These are phyloP conservation scores for Tolypocladium tundrense DNA, from an alignment of 2,329 filamentous ascomycete genomes.

Conservation along the genomic window DNA sequence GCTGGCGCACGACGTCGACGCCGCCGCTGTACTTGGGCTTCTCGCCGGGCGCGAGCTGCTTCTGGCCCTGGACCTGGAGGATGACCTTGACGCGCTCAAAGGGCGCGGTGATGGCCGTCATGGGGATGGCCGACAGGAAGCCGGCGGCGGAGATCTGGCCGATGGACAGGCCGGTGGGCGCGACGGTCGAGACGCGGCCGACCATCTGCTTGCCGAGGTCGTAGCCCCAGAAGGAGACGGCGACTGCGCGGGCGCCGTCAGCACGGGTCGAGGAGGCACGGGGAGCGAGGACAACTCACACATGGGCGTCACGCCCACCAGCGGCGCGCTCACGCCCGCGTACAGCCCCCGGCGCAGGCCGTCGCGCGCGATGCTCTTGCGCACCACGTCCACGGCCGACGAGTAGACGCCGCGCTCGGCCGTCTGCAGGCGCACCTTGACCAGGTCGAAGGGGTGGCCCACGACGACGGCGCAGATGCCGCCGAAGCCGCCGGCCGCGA, in stretches of 20 bases:
- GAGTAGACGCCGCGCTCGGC: conserved; percentile 88
- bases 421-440: conserved; percentile 95
- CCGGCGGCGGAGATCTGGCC: conserved; percentile 84
- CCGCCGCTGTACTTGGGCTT: conserved; percentile 87
- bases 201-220: conserved; percentile 91
- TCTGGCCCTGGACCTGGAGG: conserved; percentile 93
- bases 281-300: conserved; percentile 51
- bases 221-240: conserved; percentile 75
- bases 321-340: conserved; percentile 89
- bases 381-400: conserved; percentile 82
- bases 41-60: conserved; percentile 76
- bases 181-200: conserved; percentile 51
- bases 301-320: conserved; percentile 97
- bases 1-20: conserved; percentile 80
- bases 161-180: conserved; percentile 65
- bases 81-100: conserved; percentile 99
- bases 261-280: too few relatives aligned
- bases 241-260: conserved; percentile 33
- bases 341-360: conserved; percentile 75
- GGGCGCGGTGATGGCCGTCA: conserved; percentile 96
- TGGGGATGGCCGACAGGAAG: conserved; percentile 95
- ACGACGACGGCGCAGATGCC: conserved; percentile 90
- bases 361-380: conserved; percentile 78
- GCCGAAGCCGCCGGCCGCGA: conserved; percentile 84
- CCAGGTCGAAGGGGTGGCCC: conserved; percentile 92